Conservation (phyloP, 208 protist species). For the Leishmania arabica region DNA sequence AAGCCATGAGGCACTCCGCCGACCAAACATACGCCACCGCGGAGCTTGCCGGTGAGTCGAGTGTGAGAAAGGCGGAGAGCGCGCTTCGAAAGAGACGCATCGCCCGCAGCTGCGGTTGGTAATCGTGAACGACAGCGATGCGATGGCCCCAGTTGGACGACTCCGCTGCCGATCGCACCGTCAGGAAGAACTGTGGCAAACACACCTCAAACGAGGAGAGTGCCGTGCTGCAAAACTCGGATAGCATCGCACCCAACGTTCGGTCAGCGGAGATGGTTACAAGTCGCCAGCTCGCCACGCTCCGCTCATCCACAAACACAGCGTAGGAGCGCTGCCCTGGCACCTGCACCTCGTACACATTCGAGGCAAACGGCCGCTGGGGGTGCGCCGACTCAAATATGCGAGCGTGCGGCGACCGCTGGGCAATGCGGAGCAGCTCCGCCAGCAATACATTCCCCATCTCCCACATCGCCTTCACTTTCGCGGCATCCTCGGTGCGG, state of each 20-base stretch:
- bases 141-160: conserved; percentile 86
- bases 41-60: neutral
- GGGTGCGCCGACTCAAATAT: conserved; percentile 83
- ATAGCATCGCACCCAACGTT: conserved; percentile 44
- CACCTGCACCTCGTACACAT: conserved; percentile 62
- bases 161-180: conserved; percentile 57
- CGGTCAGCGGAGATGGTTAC: conserved; percentile 70
- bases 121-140: conserved; percentile 71
- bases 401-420: conserved; percentile 45
- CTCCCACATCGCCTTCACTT: conserved; percentile 21
- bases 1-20: conserved; percentile 50
- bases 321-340: conserved; percentile 53
- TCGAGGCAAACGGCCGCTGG: conserved; percentile 47
- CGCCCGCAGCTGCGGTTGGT: conserved; percentile 56
- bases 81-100: conserved; percentile 58
- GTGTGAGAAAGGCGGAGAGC: conserved; percentile 44
- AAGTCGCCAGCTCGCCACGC: conserved; percentile 52
- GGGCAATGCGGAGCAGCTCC: conserved; percentile 55
- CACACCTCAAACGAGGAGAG: conserved; percentile 50
- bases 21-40: conserved; percentile 33
- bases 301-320: conserved; percentile 74
- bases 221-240: conserved; percentile 57
- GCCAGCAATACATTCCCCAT: conserved; percentile 21
- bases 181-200: conserved; percentile 67
- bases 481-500: conserved; percentile 1